Conservation (phyloP, 2,329 filamentous ascomycete genomes). For the Colletotrichum sp. region DNA sequence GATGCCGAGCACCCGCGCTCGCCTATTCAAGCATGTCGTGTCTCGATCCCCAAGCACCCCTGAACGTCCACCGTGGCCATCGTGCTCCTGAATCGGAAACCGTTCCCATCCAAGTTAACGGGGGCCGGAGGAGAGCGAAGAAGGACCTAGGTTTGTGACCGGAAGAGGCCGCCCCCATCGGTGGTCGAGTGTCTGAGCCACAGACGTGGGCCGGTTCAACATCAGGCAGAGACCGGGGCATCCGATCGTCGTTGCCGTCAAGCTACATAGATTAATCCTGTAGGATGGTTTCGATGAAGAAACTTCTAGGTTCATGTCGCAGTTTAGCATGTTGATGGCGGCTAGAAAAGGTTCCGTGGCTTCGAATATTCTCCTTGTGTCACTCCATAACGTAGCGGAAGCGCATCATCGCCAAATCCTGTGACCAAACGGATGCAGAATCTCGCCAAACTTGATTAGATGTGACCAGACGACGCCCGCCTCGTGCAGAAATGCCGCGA, state of each 20-base stretch:
- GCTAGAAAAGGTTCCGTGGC: background rate
- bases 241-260: background rate
- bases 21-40: conserved; percentile 7
- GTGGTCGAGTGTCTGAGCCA: conserved; percentile 1
- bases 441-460: background rate
- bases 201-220: background rate
- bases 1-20: background rate
- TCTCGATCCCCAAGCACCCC: conserved; percentile 4
- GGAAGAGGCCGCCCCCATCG: background rate
- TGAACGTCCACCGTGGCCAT: background rate
- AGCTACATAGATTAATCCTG: background rate
- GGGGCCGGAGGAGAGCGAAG: background rate
- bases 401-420: background rate
- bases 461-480: background rate
- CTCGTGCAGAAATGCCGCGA: background rate
- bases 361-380: background rate
- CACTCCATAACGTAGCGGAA: background rate
- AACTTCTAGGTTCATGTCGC: background rate
- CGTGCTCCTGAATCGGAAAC: background rate
- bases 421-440: background rate
- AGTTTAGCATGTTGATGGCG: background rate
- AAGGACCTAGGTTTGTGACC: background rate
- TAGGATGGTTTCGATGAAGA: background rate
- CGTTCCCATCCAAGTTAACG: background rate
- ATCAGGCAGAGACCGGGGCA: background rate